Evolutionary conservation across 1,284 basidiomycete species (phyloP).

Genomic region (Ceratobasidium theobromae): DNA sequence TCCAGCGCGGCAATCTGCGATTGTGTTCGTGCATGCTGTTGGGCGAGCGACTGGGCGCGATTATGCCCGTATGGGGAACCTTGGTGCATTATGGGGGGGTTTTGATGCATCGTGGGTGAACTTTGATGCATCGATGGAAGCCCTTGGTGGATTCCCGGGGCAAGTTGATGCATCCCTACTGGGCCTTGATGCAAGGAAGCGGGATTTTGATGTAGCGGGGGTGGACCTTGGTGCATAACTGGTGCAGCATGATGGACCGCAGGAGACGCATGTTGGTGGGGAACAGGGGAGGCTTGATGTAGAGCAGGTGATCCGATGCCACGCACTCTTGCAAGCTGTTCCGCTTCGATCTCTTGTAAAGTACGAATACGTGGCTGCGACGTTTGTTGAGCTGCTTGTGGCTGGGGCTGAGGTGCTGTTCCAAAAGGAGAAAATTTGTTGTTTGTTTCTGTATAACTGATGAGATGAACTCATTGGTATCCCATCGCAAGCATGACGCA

Average conservation of each 20-base stretch:
- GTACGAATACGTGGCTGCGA: conserved; percentile 63
- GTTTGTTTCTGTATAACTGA: conserved; percentile 45
- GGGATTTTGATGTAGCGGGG: background rate
- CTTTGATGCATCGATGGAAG: background rate
- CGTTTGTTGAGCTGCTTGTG: conserved; percentile 30
- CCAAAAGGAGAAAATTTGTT: conserved; percentile 41
- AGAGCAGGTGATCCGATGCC: conserved; percentile 21
- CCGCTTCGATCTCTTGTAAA: conserved; percentile 90
- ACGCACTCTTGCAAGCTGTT: conserved; percentile 43
- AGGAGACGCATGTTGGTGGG: conserved; percentile 25
- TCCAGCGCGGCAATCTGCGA: conserved; percentile 44
- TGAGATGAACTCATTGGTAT: conserved; percentile 37
- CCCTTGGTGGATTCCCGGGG: conserved; percentile 20
- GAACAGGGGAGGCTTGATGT: conserved; percentile 28
- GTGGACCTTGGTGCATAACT: conserved; percentile 6
- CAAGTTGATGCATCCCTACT: conserved; percentile 9
- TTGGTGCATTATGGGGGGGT: conserved; percentile 6
- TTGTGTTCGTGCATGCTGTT: conserved; percentile 28
- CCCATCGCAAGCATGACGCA: background rate
- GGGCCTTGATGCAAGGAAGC: conserved; percentile 7
- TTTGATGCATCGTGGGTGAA: conserved; percentile 24
- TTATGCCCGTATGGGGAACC: conserved; percentile 6
- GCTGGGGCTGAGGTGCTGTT: conserved; percentile 35
- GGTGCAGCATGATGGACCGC: conserved; percentile 22
- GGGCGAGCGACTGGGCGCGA: conserved; percentile 4